Percentiles rank a stretch among this genome's conserved stretches.
phyloP scores from a whole-genome alignment of 1,139 yeast genomes.

The Pneumocystis carinii region DNA sequence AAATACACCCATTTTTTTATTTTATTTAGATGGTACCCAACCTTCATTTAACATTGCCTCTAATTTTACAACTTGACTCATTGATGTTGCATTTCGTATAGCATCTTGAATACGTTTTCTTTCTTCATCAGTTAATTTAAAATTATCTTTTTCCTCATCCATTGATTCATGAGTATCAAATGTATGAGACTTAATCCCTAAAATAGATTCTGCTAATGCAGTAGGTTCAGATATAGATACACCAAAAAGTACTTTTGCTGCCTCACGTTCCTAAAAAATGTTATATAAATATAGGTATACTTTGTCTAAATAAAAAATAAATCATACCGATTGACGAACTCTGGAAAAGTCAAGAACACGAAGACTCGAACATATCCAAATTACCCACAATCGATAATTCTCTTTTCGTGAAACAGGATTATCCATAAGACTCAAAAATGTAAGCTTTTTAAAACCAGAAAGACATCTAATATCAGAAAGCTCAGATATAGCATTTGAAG shows the following conservation, averaged over 20 bases:
- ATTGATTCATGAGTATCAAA: conserved; percentile 15
- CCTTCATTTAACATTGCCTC: conserved; percentile 29
- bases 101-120: conserved; percentile 36
- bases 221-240: conserved; percentile 21
- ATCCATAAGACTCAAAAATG: conserved; percentile 38
- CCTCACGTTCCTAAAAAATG: conserved; percentile 31
- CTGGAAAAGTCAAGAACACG: conserved; percentile 51
- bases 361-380: conserved; percentile 51
- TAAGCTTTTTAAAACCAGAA: conserved; percentile 27
- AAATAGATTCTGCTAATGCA: conserved; percentile 19
- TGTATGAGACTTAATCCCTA: conserved; percentile 18
- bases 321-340: conserved; percentile 30
- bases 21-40: conserved; percentile 6
- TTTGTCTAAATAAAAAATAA: background rate
- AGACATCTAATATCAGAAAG: conserved; percentile 31
- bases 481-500: conserved; percentile 36
- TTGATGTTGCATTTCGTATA: conserved; percentile 45
- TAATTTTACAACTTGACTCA: conserved; percentile 60
- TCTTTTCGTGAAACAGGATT: conserved; percentile 45
- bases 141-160: conserved; percentile 17
- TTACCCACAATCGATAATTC: conserved; percentile 44
- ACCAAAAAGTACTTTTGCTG: conserved; percentile 37
- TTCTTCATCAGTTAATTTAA: conserved; percentile 37
- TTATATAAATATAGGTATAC: background rate
- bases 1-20: background rate